phyloP scores from a whole-genome alignment of 2,329 filamentous ascomycete genomes.

The Zasmidium cellare region DNA sequence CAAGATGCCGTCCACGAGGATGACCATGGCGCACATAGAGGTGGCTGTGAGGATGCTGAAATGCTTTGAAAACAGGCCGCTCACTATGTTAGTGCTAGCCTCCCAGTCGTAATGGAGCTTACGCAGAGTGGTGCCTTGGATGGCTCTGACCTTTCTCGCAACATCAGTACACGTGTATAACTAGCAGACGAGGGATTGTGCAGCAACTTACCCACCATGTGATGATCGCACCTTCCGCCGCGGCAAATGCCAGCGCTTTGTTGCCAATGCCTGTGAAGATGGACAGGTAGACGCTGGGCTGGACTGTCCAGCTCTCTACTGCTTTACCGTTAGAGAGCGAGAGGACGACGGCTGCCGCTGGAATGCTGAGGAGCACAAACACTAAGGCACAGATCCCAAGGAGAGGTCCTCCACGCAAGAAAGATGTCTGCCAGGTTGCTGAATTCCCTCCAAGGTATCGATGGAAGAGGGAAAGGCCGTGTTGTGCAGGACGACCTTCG shows the following conservation, averaged over 20 bases:
- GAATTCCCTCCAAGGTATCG: background rate
- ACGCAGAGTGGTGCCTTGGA: background rate
- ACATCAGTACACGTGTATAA: no score
- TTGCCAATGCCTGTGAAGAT: constrained; percentile 10
- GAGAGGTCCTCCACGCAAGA: constrained; percentile 1
- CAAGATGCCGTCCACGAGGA: constrained; percentile 9
- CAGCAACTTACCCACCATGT: constrained; percentile 3
- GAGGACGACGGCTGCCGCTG: constrained; percentile 2
- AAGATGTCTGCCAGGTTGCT: constrained; percentile 4
- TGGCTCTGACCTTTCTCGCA: background rate
- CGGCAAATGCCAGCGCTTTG: constrained; percentile 11
- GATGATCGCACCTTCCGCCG: constrained; percentile 7
- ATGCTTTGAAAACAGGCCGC: background rate
- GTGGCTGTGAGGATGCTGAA: background rate
- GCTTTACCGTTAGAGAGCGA: constrained; percentile 4
- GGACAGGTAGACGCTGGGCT: constrained; percentile 7
- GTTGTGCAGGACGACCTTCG: no score
- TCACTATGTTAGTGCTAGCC: background rate
- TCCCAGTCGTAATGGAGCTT: constrained; percentile 5
- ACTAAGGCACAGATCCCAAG: background rate
- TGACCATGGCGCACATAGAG: constrained; percentile 1
- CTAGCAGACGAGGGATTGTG: background rate
- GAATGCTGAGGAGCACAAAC: constrained; percentile 8
- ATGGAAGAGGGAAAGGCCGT: no score
- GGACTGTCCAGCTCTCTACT: constrained; percentile 1